Evolutionary conservation across 1,139 yeast species (phyloP), one percentile per base, ranked within the genome.

Genomic region (Barnettozyma hawaiiensis): DNA sequence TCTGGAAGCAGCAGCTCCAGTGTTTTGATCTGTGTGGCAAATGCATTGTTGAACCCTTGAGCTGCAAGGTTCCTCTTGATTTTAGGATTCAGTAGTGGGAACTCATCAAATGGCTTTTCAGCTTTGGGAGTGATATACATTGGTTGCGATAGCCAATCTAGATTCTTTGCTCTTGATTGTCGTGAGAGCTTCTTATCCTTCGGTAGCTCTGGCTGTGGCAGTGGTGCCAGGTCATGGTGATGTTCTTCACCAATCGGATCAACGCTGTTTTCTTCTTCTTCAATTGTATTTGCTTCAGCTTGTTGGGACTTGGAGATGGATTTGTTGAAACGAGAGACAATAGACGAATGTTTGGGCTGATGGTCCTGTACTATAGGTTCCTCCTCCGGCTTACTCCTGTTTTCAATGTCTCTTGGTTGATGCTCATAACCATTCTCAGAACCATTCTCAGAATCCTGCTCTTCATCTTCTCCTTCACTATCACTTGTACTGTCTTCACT

Each of bases 191-290:
- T 62, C 38, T 59, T 61, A 51, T 79, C 82, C 52, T 70, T 63
- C 3, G 84, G 84, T 28, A 78, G 65, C 36, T 67, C 78, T 0
- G 94, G 95, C 60, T 87, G 96, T 1, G 97, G 97, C 41, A 90
- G 66, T 11, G 96, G 95, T 4, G 73, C 81, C 37, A 90, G 68
- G 36, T 77, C 81, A 48, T 75, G 68, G 36, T 77, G 81, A 48
- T 75, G 76, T 6, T 54, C 55, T 22, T 65, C 66, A 1, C 59
- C 63, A n/a, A 10, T 14, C 5, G 8, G 7, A 7, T 22, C 21
- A 3, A 59, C 64, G 7, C 57, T n/a, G n/a, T n/a, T 20, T 20
- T 20, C 64, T 5, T 47, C 57, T 11, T 51, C 61, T 5, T 50
- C 57, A n/a, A 59, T 64, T 2, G 48, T 54, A 4, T 41, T 36